phyloP scores from a whole-genome alignment of 2,329 filamentous ascomycete species.

The Pseudogymnoascus sp. region DNA sequence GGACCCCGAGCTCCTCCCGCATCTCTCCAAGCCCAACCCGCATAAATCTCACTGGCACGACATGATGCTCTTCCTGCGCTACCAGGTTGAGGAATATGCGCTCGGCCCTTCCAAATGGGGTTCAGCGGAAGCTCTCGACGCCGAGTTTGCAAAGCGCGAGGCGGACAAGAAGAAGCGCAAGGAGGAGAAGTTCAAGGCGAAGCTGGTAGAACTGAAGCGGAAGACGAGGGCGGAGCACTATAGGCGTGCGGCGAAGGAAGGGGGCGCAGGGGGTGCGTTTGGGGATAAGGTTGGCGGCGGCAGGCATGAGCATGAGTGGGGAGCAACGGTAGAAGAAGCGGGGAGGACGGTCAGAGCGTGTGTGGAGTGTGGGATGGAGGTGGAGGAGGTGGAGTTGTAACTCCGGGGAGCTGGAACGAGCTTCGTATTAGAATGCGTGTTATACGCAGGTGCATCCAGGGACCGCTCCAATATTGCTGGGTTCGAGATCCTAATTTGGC shows the following conservation, averaged over 20 bases:
- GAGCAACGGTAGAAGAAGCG: conserved; percentile 56
- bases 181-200: conserved; percentile 84
- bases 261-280: conserved; percentile 48
- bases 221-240: conserved; percentile 88
- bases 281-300: conserved; percentile 65
- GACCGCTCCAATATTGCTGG: background rate
- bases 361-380: conserved; percentile 67
- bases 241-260: conserved; percentile 56
- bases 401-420: background rate
- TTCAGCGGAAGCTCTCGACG: conserved; percentile 73
- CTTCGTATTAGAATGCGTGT: background rate
- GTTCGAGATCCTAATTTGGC: background rate
- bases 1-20: conserved; percentile 77
- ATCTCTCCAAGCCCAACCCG: conserved; percentile 83
- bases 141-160: conserved; percentile 75
- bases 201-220: conserved; percentile 84
- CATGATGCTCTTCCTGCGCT: conserved; percentile 96
- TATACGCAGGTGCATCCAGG: background rate
- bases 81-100: conserved; percentile 90
- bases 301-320: conserved; percentile 87
- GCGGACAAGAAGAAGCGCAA: conserved; percentile 75
- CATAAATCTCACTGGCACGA: conserved; percentile 96
- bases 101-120: conserved; percentile 83
- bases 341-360: conserved; percentile 79
- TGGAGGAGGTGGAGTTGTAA: conserved; percentile 52